A percentile compares a stretch with the other conserved stretches of the same genome.
phyloP scores from a whole-genome alignment of 352 stramenopile genomes.

The Phytopythium boreale region DNA sequence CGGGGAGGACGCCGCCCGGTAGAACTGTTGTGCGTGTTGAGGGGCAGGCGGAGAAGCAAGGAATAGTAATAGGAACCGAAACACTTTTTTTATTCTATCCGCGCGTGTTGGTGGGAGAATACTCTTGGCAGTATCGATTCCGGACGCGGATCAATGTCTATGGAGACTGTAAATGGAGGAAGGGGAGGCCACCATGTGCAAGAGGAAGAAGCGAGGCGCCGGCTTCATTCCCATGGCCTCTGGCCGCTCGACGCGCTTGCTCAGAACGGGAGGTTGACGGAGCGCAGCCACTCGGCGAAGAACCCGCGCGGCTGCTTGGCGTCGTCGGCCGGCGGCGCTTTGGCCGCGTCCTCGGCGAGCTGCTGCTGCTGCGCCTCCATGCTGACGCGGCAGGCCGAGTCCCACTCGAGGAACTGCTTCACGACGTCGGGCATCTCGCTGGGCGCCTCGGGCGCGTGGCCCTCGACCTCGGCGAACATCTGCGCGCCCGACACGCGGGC shows the following conservation, averaged over 20 bases:
- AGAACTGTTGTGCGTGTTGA: neutral
- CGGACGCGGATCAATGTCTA: no score
- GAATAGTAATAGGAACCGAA: conserved; percentile 3
- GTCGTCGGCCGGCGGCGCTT: neutral
- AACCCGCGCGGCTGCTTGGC: conserved; percentile 8
- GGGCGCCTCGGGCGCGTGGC: conserved; percentile 8
- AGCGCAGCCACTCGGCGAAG: conserved; percentile 34
- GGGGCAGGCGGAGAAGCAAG: neutral
- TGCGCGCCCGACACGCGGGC: conserved; percentile 23
- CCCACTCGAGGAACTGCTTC: conserved; percentile 40
- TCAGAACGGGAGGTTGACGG: conserved; percentile 42
- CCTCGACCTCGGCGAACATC: conserved; percentile 29
- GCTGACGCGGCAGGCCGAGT: conserved; percentile 22
- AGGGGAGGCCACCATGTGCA: no score
- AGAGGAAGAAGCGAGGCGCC: no score
- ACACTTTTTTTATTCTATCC: conserved; percentile 2
- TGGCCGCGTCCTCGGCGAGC: conserved; percentile 9
- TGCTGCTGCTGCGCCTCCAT: conserved; percentile 20
- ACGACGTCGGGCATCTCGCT: conserved; percentile 43
- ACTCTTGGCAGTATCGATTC: no score
- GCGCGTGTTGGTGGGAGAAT: no score
- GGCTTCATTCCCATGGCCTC: no score
- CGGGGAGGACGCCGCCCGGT: neutral
- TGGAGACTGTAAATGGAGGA: no score
- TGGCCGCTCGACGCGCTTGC: no score